phyloP scores from a whole-genome alignment of 163 green algal species.

The Scenedesmus sp. region DNA sequence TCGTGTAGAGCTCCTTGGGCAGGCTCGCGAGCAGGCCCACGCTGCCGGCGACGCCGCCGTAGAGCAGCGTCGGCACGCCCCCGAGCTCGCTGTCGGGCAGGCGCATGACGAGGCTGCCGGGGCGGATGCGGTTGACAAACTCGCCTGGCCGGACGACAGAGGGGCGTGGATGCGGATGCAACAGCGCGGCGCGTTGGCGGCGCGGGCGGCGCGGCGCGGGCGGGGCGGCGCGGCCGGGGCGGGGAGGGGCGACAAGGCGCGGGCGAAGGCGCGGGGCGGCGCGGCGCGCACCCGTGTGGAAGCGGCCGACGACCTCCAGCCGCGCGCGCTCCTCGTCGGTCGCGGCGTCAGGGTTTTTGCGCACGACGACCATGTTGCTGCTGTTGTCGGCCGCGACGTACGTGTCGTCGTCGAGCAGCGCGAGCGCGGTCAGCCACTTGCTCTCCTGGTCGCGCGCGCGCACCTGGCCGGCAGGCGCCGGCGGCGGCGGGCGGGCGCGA shows the following conservation, averaged over 20 bases:
- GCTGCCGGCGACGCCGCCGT: conserved; percentile 86
- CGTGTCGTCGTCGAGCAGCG: conserved; percentile 90
- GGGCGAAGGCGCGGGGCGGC: too few species aligned
- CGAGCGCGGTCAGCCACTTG: conserved; percentile 86
- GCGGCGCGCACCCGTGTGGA: too few species aligned
- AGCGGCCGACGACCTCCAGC: conserved; percentile 89
- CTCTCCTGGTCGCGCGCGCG: conserved; percentile 72
- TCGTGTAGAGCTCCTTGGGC: conserved; percentile 72
- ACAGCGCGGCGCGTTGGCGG: too few species aligned
- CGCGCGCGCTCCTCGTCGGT: conserved; percentile 88
- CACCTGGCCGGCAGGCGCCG: conserved; percentile 19
- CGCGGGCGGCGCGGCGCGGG: too few species aligned
- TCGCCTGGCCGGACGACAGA: too few species aligned
- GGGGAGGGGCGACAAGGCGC: too few species aligned
- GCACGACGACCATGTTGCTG: conserved; percentile 88
- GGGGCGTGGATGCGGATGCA: too few species aligned
- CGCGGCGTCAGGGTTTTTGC: conserved; percentile 82
- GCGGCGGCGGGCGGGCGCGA: too few species aligned
- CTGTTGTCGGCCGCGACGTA: conserved; percentile 92
- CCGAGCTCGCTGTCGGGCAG: conserved; percentile 84
- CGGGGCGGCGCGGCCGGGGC: too few species aligned
- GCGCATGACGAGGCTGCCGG: conserved; percentile 94
- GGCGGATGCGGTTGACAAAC: conserved; percentile 92
- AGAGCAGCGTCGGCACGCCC: conserved; percentile 84
- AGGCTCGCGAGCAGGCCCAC: conserved; percentile 93